A percentile compares a stretch with the other conserved stretches of the same genome.
phyloP scores from a whole-genome alignment of 2,329 filamentous ascomycete species.

The Stemphylium lycopersici region DNA sequence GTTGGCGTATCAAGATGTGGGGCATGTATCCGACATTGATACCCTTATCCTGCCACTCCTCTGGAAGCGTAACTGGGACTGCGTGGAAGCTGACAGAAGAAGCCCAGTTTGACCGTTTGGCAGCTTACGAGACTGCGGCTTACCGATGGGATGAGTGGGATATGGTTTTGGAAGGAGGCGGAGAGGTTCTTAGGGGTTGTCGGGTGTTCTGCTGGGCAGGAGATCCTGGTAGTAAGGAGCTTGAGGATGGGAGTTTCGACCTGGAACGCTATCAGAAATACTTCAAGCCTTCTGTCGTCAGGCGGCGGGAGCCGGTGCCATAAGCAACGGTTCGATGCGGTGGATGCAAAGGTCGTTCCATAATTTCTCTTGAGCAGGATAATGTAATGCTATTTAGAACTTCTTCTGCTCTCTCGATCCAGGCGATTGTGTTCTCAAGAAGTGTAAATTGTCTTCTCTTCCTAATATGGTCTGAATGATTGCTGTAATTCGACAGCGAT shows the following conservation, averaged over 20 bases:
- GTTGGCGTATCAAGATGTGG: conserved; percentile 41
- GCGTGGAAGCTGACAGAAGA: conserved; percentile 21
- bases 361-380: too few species aligned
- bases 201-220: conserved; percentile 33
- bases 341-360: not conserved
- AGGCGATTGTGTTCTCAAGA: too few species aligned
- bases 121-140: conserved; percentile 27
- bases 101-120: conserved; percentile 23
- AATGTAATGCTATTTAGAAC: too few species aligned
- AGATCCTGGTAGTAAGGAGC: conserved; percentile 23
- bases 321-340: not conserved
- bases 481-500: too few species aligned
- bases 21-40: conserved; percentile 37
- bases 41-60: not conserved
- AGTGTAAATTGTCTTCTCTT: too few species aligned
- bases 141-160: conserved; percentile 27
- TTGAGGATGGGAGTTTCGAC: conserved; percentile 32
- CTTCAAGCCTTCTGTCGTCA: conserved; percentile 26
- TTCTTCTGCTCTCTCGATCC: too few species aligned
- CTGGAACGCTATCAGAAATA: conserved; percentile 31
- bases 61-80: conserved; percentile 15
- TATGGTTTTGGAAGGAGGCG: conserved; percentile 16
- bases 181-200: conserved; percentile 12
- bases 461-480: too few species aligned
- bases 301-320: not conserved